Evolutionary conservation across 1,284 basidiomycete species (phyloP).

Genomic region (Exobasidium rhododendri): DNA sequence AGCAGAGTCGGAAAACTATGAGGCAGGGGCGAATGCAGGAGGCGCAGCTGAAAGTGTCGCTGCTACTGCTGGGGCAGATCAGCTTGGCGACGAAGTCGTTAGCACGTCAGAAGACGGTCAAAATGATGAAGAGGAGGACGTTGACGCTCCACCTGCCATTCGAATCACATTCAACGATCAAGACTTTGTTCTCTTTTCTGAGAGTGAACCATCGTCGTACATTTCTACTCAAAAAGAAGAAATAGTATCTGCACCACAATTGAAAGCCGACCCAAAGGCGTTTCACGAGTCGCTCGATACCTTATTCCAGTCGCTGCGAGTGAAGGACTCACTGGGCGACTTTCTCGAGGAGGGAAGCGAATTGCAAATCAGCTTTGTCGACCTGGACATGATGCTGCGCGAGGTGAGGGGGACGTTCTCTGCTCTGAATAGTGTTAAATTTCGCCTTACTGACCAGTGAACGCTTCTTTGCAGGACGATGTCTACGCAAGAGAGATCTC

Average conservation of each 20-base stretch:
- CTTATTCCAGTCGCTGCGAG: constrained; percentile 40
- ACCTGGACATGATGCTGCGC: constrained; percentile 38
- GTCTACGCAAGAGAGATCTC: constrained; percentile 46
- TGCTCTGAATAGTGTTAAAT: neutral
- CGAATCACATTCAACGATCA: constrained; percentile 47
- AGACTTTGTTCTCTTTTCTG: constrained; percentile 44
- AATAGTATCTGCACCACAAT: constrained; percentile 32
- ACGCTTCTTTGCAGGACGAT: constrained; percentile 26
- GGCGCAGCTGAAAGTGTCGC: too few species aligned
- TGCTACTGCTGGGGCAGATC: too few species aligned
- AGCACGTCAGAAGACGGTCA: constrained; percentile 10
- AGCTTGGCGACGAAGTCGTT: too few species aligned
- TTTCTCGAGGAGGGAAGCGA: constrained; percentile 49
- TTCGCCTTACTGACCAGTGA: neutral
- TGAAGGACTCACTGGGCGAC: constrained; percentile 46
- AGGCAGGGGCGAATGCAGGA: too few species aligned
- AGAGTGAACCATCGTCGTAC: constrained; percentile 21
- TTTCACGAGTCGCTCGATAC: constrained; percentile 45
- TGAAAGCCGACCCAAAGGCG: constrained; percentile 27
- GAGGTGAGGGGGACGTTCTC: constrained; percentile 21
- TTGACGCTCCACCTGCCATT: constrained; percentile 20
- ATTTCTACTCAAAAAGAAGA: constrained; percentile 12
- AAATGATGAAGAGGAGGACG: constrained; percentile 9
- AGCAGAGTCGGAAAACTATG: too few species aligned
- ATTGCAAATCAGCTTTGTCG: constrained; percentile 37